Evolutionary conservation across 352 stramenopile genomes (phyloP).

Genomic region (Globisporangium middletonii): DNA sequence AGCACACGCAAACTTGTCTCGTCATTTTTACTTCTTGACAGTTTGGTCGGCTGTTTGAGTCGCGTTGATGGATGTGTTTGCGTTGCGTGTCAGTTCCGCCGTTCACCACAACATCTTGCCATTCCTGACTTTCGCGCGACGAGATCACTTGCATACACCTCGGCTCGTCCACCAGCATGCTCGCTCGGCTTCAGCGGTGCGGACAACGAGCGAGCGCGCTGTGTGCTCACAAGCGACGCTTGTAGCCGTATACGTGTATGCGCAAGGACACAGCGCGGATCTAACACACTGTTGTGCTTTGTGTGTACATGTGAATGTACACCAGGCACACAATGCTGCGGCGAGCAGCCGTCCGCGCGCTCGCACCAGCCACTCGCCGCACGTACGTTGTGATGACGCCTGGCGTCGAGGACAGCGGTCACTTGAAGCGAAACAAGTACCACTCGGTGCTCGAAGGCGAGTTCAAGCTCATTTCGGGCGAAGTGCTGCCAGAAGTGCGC

Average conservation of each 20-base stretch:
- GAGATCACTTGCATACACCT: no score
- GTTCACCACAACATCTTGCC: no score
- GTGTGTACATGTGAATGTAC: background rate
- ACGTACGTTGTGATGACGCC: slow-evolving; percentile 28
- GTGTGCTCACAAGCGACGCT: background rate
- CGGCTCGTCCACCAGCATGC: background rate
- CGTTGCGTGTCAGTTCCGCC: no score
- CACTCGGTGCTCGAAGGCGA: slow-evolving; percentile 51
- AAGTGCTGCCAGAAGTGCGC: slow-evolving; percentile 46
- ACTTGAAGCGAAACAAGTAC: slow-evolving; percentile 71
- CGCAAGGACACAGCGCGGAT: background rate
- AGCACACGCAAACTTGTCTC: no score
- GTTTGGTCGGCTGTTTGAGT: no score
- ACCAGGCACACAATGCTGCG: slow-evolving; percentile 4
- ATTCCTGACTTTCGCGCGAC: no score
- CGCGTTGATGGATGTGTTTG: no score
- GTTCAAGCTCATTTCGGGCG: slow-evolving; percentile 49
- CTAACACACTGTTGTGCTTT: background rate
- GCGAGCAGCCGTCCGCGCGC: background rate
- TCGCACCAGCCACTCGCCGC: slow-evolving; percentile 12
- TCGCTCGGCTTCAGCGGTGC: slow-evolving; percentile 5
- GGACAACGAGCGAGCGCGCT: background rate
- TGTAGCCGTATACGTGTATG: background rate
- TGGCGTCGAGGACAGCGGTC: slow-evolving; percentile 16
- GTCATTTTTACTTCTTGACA: no score